Evolutionary conservation across 805 yeast genomes (phyloP), one percentile per base, ranked within the genome.

Genomic region (Yamadazyma kitorensis): DNA sequence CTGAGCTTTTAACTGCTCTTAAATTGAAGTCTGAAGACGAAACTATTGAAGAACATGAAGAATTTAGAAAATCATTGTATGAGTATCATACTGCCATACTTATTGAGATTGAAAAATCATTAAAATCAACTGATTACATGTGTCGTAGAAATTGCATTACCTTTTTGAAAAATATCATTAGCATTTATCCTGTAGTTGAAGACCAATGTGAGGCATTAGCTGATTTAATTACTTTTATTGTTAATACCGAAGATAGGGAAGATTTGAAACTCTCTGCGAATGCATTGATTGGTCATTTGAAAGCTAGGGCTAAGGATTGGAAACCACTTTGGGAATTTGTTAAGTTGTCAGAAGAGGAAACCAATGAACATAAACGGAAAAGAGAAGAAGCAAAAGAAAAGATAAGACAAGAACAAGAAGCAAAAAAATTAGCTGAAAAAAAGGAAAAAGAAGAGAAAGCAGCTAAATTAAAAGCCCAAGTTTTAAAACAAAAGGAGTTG

Each of bases 61-160:
- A 53, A 10, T 68, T 63, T 47, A 60, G 72, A 17, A 56, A 52
- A 7, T 42, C 58, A 2, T 44, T 82, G 2, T 81, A 52, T 45
- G 64, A 68, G 6, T 83, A 83, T 74, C 87, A 86, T 49, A 43
- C 57, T 2, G 48, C 52, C 1, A 52, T 85, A 6, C 56, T 78
- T 10, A 54, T 57, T 2, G 74, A 72, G 19, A 43, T 80, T 7
- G 44, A 55, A 7, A 44, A 53, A 2, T 64, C 79, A 4, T 57
- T 82, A 27, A 49, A 54, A 13, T 70, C 74, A 5, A 54, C 61
- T 3, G 82, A 82, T 36, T 89, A 87, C 54, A 82, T 85, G 77
- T 79, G 84, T 2, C 72, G 93, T 33, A 75, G 88, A 36, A 89
- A 88, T 57, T 76, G 86, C 3, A 84, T 88, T 39, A 82, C 85